Conservation (phyloP, 2,329 filamentous ascomycete species). For the Arthrinium phaeospermum region DNA sequence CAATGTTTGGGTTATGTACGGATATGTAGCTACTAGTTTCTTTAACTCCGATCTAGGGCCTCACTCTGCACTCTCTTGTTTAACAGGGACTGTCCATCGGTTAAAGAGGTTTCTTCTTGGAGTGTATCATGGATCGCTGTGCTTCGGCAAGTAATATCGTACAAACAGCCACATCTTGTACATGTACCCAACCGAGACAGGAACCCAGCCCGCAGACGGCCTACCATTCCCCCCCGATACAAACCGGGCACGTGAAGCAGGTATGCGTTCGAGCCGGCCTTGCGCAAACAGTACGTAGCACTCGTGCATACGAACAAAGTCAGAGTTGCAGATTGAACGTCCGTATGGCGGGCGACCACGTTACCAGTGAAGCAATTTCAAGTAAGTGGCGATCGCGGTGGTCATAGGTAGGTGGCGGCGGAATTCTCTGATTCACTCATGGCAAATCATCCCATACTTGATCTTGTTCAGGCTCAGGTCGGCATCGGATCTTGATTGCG, state of each 20-base stretch:
- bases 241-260: not conserved
- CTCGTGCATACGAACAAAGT: slow-evolving; percentile 1
- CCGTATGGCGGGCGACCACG: not conserved
- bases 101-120: not conserved
- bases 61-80: not conserved
- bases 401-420: not conserved
- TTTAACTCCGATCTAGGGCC: not conserved
- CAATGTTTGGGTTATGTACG: not conserved
- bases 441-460: not conserved
- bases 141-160: not conserved
- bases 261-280: not conserved
- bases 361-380: not conserved
- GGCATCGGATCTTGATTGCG: slow-evolving; percentile 8
- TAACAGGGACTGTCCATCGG: not conserved
- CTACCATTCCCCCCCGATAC: not conserved
- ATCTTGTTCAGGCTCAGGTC: slow-evolving; percentile 1
- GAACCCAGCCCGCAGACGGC: not conserved
- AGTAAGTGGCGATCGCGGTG: not conserved
- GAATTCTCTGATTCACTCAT: not conserved
- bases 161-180: not conserved
- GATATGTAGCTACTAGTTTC: not conserved
- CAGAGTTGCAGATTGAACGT: not conserved
- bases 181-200: slow-evolving; percentile 2
- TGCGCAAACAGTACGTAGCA: slow-evolving; percentile 8
- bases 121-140: not conserved